Evolutionary conservation across 768 basidiomycete genomes (phyloP), one percentile per base, ranked within the genome.

Genomic region (Lepiota venenata): DNA sequence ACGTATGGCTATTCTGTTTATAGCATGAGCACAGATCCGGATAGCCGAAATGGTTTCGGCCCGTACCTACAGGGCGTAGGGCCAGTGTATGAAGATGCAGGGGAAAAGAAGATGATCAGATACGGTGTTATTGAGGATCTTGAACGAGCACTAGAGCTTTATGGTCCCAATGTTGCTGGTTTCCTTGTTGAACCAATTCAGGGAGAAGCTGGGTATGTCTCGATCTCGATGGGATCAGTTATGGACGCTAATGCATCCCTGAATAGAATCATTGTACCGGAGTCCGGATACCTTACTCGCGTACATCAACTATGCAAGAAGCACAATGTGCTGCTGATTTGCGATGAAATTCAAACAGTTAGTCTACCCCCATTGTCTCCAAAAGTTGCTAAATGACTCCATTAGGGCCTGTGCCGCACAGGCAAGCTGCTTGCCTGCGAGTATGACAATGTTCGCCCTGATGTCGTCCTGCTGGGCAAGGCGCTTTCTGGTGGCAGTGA

Each of bases 161-260:
- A 94, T 66, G 94, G 96, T 8, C 70, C 87, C 57, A 78, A 89
- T 55, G 84, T 91, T 21, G 97, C 95, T 5, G 96, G 91, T 1
- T 94, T 99, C 76, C 78, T 99, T 52, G 81, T 99, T 2, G 97
- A 99, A 71, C 97, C 97, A 4, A 98, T 99, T 58, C 97, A 99
- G 68, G 96, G 96, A n/a, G 96, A 98, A 72, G 96, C 96, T 15
- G 95, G 93, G 91, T 93, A 66, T 42, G 89, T 59, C 35, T 45
- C 8, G 38, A 36, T 18, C 21, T 48, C 21, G 10, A 18, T 46
- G 25, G 18, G 39, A 39, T 50, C 52, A 6, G 55, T 45, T 25
- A 49, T 20, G 59, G 36, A 54, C 16, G 14, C 43, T 52, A 25
- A 20, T 25, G 4, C 3, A 16, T 25, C 45, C 29, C 14, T 27